Percentiles rank a stretch among this genome's conserved stretches.
Evolutionary conservation across 2,329 filamentous ascomycete species (phyloP).

Genomic region (Clarireedia monteithiana): DNA sequence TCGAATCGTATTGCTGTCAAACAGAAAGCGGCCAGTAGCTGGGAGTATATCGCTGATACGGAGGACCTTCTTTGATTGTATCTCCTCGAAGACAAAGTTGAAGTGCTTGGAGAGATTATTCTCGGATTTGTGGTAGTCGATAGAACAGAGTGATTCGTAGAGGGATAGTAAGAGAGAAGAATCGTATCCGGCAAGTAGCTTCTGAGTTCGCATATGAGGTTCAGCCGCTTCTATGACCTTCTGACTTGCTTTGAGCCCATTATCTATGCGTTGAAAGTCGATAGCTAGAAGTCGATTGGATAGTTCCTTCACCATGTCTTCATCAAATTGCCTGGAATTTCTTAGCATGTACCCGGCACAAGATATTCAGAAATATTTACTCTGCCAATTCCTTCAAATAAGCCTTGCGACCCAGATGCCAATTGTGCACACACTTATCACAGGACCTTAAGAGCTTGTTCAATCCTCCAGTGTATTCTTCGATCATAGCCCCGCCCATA

Average conservation of each 20-base stretch:
- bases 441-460: slow-evolving; percentile 55
- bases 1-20: slow-evolving; percentile 59
- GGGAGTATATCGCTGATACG: slow-evolving; percentile 70
- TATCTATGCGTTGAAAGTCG: slow-evolving; percentile 54
- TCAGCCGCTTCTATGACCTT: slow-evolving; percentile 37
- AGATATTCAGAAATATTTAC: slow-evolving; percentile 33
- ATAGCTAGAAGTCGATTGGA: slow-evolving; percentile 48
- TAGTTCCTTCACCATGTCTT: slow-evolving; percentile 44
- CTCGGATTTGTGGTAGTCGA: slow-evolving; percentile 58
- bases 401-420: slow-evolving; percentile 60
- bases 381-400: slow-evolving; percentile 56
- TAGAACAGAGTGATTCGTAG: slow-evolving; percentile 82
- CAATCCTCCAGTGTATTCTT: slow-evolving; percentile 50
- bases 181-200: slow-evolving; percentile 31
- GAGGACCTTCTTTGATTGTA: slow-evolving; percentile 72
- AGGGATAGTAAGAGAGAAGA: slow-evolving; percentile 66
- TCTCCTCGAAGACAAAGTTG: slow-evolving; percentile 72
- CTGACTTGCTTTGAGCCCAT: slow-evolving; percentile 50
- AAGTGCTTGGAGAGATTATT: slow-evolving; percentile 40
- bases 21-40: slow-evolving; percentile 78
- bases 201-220: slow-evolving; percentile 21
- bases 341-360: slow-evolving; percentile 8
- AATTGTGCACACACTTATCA: slow-evolving; percentile 64
- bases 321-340: slow-evolving; percentile 30
- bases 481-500: slow-evolving; percentile 48